These are phyloP conservation scores for Cucurbita pepo DNA, from an alignment of 306 rosid genomes.

Conservation along the genomic window DNA sequence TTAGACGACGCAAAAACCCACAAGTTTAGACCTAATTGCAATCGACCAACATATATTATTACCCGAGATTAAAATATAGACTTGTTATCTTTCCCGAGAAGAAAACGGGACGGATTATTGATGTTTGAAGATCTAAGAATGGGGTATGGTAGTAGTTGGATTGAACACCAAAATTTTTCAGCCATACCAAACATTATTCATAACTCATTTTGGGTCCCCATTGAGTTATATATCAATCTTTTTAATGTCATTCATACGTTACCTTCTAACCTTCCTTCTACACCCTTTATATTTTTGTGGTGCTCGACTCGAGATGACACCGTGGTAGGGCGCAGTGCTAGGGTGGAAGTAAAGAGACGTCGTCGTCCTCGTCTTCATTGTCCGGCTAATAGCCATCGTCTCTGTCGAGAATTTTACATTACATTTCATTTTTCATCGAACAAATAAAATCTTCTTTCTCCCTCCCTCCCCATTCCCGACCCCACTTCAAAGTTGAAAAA, in stretches of 20 bases:
- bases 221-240: neutral
- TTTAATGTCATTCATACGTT: neutral
- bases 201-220: constrained; percentile 13
- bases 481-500: neutral
- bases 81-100: too few relatives aligned
- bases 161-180: constrained; percentile 10
- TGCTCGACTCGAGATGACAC: constrained; percentile 13
- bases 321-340: neutral
- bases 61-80: too few relatives aligned
- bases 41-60: neutral
- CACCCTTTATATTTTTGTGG: constrained; percentile 10
- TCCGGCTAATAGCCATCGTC: neutral
- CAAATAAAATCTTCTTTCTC: neutral
- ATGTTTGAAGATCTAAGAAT: neutral
- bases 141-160: constrained; percentile 21
- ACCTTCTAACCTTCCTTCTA: neutral
- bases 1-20: neutral
- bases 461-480: neutral
- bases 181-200: constrained; percentile 11
- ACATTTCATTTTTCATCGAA: neutral
- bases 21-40: neutral
- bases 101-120: neutral
- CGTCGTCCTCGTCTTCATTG: neutral
- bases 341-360: neutral
- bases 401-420: neutral